A percentile compares a stretch with the other conserved stretches of the same genome.
These are phyloP conservation scores for Kodamaea alishanica DNA, from an alignment of 1,139 yeast species.

Conservation along the genomic window DNA sequence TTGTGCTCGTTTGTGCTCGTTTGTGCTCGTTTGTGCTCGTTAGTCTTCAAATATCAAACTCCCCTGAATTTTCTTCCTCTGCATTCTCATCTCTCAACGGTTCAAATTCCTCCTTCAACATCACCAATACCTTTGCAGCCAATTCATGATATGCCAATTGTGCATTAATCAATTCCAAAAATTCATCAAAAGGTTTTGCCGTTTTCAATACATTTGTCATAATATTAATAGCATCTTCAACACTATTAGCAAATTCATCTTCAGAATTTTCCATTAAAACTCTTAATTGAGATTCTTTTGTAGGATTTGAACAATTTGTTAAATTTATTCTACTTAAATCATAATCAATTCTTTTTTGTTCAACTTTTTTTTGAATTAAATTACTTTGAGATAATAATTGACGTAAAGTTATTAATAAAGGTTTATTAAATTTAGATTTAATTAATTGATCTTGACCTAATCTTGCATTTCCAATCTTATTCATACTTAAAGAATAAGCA, in stretches of 20 bases:
- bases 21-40: too few species aligned
- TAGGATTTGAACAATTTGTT: conserved; percentile 66
- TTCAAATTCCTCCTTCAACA: conserved; percentile 64
- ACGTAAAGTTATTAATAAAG: conserved; percentile 60
- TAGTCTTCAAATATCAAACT: conserved; percentile 36
- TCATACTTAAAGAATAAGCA: conserved; percentile 40
- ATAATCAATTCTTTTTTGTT: conserved; percentile 72
- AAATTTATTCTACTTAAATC: conserved; percentile 72
- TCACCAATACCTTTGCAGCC: conserved; percentile 66
- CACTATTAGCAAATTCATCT: conserved; percentile 87
- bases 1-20: too few species aligned
- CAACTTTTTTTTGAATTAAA: conserved; percentile 71
- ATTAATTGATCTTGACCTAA: conserved; percentile 79
- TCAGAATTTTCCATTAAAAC: conserved; percentile 81
- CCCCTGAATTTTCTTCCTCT: conserved; percentile 32
- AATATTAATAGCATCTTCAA: conserved; percentile 81
- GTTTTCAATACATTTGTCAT: conserved; percentile 80
- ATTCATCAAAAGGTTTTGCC: conserved; percentile 67
- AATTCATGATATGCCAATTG: conserved; percentile 81
- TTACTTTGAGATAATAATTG: conserved; percentile 64
- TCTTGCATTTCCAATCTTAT: conserved; percentile 79
- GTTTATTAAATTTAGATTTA: conserved; percentile 64
- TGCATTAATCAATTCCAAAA: conserved; percentile 69
- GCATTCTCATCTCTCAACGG: conserved; percentile 50
- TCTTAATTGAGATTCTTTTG: conserved; percentile 70